Evolutionary conservation across 2,329 filamentous ascomycete genomes (phyloP).

Genomic region (Epichloe brachyelytri): DNA sequence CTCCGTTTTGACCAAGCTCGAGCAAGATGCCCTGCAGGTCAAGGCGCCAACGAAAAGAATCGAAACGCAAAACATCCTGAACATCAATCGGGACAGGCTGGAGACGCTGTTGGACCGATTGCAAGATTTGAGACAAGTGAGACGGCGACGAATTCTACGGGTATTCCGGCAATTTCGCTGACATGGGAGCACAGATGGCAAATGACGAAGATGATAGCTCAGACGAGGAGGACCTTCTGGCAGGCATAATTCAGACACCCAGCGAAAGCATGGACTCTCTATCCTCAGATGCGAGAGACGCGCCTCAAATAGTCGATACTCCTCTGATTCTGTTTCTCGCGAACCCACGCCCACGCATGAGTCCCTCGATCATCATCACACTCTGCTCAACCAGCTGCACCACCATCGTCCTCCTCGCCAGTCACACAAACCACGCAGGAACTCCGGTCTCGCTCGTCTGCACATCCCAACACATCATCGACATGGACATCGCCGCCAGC

Average conservation of each 20-base stretch:
- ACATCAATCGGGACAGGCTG: conserved; percentile 50
- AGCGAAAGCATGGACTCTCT: conserved; percentile 37
- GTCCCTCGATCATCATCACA: conserved; percentile 6
- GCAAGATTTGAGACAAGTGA: conserved; percentile 52
- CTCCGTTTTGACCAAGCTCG: conserved; percentile 53
- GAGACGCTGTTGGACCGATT: conserved; percentile 54
- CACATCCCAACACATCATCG: conserved; percentile 5
- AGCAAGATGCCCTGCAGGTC: conserved; percentile 51
- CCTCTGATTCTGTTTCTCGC: conserved; percentile 6
- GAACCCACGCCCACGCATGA: conserved; percentile 2
- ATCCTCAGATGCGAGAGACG: conserved; percentile 15
- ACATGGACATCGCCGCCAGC: conserved; percentile 8
- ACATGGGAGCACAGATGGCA: conserved; percentile 16
- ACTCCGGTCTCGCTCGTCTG: conserved; percentile 21
- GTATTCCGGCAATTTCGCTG: conserved; percentile 6
- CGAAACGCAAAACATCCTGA: conserved; percentile 50
- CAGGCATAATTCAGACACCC: conserved; percentile 40
- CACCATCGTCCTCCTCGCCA: background rate
- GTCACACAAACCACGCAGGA: conserved; percentile 22
- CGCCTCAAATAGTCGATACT: conserved; percentile 9
- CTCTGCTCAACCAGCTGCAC: conserved; percentile 6
- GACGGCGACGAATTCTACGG: background rate
- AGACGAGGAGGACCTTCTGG: conserved; percentile 45
- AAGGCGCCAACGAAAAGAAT: conserved; percentile 46
- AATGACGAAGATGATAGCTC: conserved; percentile 29